A percentile compares a stretch with the other conserved stretches of the same genome.
phyloP scores from a whole-genome alignment of 2,329 filamentous ascomycete species.

The Tetracladium maxilliforme region DNA sequence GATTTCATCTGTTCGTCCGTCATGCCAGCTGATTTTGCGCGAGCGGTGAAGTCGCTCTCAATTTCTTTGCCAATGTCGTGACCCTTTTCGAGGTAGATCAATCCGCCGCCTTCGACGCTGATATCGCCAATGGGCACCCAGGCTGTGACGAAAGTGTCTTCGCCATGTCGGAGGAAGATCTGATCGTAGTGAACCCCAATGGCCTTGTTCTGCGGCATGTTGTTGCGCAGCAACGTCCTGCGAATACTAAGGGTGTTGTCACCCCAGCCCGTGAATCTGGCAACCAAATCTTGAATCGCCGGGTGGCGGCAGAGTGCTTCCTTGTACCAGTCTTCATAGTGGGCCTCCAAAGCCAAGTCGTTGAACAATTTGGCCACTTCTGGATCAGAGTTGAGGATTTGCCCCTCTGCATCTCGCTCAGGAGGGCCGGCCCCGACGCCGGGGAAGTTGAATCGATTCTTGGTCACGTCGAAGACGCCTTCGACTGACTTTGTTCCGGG shows the following conservation, averaged over 20 bases:
- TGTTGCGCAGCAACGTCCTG: slow-evolving; percentile 32
- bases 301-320: slow-evolving; percentile 39
- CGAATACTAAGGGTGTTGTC: slow-evolving; percentile 27
- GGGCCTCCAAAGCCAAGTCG: slow-evolving; percentile 35
- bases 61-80: slow-evolving; percentile 27
- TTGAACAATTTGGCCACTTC: slow-evolving; percentile 27
- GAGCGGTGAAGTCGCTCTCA: slow-evolving; percentile 30
- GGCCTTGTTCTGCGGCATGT: slow-evolving; percentile 30
- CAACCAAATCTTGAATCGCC: slow-evolving; percentile 29
- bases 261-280: slow-evolving; percentile 36
- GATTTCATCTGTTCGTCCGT: slow-evolving; percentile 32
- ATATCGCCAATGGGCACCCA: slow-evolving; percentile 40
- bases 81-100: slow-evolving; percentile 42
- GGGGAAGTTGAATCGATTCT: slow-evolving; percentile 17
- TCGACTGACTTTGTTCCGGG: slow-evolving; percentile 19
- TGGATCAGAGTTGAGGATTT: too few relatives aligned
- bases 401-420: slow-evolving; percentile 16
- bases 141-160: slow-evolving; percentile 29
- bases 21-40: slow-evolving; percentile 30
- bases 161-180: slow-evolving; percentile 32
- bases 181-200: slow-evolving; percentile 39
- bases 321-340: slow-evolving; percentile 34
- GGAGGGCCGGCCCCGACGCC: slow-evolving; percentile 15
- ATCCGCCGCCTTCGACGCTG: slow-evolving; percentile 34
- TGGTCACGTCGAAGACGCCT: slow-evolving; percentile 21